Base-by-base conservation (phyloP, 192 early-diverging fungal species). In the Coemansia sp. region DNA sequence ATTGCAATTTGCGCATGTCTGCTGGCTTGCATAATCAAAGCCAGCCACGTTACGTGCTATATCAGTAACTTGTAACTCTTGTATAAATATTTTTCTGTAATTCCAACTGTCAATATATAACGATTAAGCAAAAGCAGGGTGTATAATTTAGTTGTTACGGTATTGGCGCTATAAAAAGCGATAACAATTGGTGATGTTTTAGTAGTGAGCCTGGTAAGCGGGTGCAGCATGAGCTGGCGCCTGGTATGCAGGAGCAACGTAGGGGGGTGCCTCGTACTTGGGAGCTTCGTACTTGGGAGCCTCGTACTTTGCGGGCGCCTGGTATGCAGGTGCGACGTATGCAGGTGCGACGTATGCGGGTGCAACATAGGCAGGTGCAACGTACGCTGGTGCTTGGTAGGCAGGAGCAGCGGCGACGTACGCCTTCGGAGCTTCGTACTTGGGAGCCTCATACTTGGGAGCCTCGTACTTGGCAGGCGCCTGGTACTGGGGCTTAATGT, bases 1-100 rank as follows among this genome's bases (percentile, higher is more conserved):
- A 63, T 69, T 16, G 49, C 48, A 20, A 64, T 69, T 53, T 69
- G 68, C 39, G 45, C 60, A 7, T 63, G 68, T 39, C 39, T 63
- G 3, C 39, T 64, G 2, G 61, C 61, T 2, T 69, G 68, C 37
- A 32, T 64, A 16, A 57, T 62, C n/a, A 62, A 55, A n/a, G 61
- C 68, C 18, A 49, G 61, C 23, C 61, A 62, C 6, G 57, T 56
- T 2, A 69, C 61, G 6, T 69, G 57, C 13, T 29, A 50, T 29
- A 16, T 50, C 3, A n/a, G 3, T 32, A 19, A 29, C 3, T 8
- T 51, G 12, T 51, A 51, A 49, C 32, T 32, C 6, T 32, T 32
- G 32, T 32, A 32, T 8, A 32, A 32, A 32, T n/a, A 18, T 49
- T 0, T 27, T 18, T 19, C 47, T 49, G 47, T 49, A 49, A n/a